Conservation (phyloP, 106 monocot species). For the Allium sativum region DNA sequence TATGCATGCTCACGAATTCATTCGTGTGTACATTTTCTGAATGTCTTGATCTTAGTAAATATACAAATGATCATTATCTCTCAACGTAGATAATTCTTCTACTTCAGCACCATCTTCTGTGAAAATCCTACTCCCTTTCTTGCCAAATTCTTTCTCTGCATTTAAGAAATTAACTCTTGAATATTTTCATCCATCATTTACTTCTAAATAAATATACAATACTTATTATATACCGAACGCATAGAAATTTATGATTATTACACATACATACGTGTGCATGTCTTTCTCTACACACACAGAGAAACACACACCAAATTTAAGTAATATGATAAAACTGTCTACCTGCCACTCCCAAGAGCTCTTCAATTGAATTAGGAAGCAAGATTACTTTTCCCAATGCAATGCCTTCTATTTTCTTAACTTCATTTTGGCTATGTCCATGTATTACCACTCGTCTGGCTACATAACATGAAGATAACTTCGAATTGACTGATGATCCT, state of each 20-base stretch:
- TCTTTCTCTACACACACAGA: too few species aligned
- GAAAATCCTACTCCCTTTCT: conserved; percentile 19
- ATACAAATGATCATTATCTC: conserved; percentile 46
- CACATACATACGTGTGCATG: too few species aligned
- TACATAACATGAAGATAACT: not conserved
- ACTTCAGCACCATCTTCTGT: conserved; percentile 38
- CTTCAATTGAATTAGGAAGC: conserved; percentile 50
- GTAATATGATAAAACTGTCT: not conserved
- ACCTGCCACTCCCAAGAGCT: conserved; percentile 54
- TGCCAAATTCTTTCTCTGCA: conserved; percentile 40
- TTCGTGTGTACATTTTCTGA: too few species aligned
- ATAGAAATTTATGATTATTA: too few species aligned
- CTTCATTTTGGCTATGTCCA: conserved; percentile 30
- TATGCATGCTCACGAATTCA: too few species aligned
- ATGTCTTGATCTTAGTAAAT: conserved; percentile 13
- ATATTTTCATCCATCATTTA: not conserved
- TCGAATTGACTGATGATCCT: not conserved
- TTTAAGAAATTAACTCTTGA: not conserved
- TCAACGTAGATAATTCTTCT: conserved; percentile 29
- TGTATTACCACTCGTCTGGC: conserved; percentile 38
- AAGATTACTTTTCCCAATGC: conserved; percentile 24
- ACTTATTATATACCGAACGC: too few species aligned
- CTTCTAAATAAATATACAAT: too few species aligned
- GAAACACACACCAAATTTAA: too few species aligned
- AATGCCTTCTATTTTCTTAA: conserved; percentile 3